Percentiles rank a stretch among this genome's conserved stretches.
phyloP scores from a whole-genome alignment of 1,139 yeast species.

The Chernovozyma sophiae-reginae region DNA sequence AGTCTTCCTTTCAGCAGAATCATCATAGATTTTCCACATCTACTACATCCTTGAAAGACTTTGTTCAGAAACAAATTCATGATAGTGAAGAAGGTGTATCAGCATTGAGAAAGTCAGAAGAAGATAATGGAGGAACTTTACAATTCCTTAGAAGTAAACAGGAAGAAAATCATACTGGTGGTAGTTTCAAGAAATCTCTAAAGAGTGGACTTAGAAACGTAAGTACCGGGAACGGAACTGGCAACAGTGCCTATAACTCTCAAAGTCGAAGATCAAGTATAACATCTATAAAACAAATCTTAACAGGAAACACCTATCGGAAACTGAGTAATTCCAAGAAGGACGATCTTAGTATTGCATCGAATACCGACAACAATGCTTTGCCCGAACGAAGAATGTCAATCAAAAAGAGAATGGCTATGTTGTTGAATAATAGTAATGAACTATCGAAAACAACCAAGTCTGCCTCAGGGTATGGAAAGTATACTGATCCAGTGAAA shows the following conservation, averaged over 20 bases:
- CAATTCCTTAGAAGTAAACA: conserved; percentile 59
- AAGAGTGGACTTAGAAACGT: conserved; percentile 35
- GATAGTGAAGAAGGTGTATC: conserved; percentile 20
- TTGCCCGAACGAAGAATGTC: conserved; percentile 32
- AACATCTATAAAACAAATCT: conserved; percentile 36
- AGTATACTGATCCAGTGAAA: conserved; percentile 46
- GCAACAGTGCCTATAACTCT: conserved; percentile 11
- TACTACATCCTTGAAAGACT: conserved; percentile 29
- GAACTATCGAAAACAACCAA: conserved; percentile 28
- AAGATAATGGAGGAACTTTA: conserved; percentile 28
- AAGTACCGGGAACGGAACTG: conserved; percentile 36
- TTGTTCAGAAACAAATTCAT: conserved; percentile 31
- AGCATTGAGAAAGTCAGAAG: conserved; percentile 12
- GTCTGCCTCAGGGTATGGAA: conserved; percentile 76
- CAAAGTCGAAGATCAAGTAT: conserved; percentile 36
- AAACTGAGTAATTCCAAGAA: conserved; percentile 10
- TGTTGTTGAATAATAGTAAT: conserved; percentile 45
- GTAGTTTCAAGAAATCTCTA: conserved; percentile 37
- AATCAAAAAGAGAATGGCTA: conserved; percentile 67
- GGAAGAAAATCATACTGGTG: conserved; percentile 35
- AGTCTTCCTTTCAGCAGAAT: background rate
- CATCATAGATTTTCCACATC: conserved; percentile 12
- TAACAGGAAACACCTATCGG: conserved; percentile 32
- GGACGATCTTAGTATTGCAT: background rate
- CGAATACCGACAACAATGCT: background rate